Percentiles rank a stretch among this genome's conserved stretches.
Evolutionary conservation across 352 stramenopile species (phyloP).

Genomic region (Globisporangium spinosum): DNA sequence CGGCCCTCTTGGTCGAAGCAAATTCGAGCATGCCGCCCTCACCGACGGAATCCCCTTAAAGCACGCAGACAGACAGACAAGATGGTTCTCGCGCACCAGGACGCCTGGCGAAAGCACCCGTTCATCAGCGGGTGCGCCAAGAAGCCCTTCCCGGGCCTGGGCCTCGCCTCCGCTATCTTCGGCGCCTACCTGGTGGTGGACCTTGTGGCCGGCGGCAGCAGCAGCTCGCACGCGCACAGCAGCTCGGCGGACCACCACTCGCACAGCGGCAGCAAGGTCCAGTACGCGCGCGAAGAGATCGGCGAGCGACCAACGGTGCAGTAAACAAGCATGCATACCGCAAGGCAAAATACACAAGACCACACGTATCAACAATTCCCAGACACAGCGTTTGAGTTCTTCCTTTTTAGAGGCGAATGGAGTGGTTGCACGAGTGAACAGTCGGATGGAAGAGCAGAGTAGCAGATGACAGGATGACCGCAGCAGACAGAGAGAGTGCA

Average conservation of each 20-base stretch:
- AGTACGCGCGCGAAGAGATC: constrained; percentile 54
- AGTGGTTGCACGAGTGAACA: neutral
- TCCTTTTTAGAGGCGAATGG: neutral
- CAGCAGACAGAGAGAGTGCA: neutral
- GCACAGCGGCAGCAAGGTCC: constrained; percentile 44
- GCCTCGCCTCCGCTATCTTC: constrained; percentile 75
- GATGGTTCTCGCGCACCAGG: constrained; percentile 86
- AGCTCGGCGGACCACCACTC: constrained; percentile 22
- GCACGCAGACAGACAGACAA: neutral
- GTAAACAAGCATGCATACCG: constrained; percentile 15
- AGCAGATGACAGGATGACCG: too few relatives aligned
- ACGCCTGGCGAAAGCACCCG: constrained; percentile 86
- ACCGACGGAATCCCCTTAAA: constrained; percentile 18
- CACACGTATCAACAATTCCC: neutral
- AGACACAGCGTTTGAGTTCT: neutral
- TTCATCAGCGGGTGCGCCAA: constrained; percentile 81
- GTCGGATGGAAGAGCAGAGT: neutral
- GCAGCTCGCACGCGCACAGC: constrained; percentile 28
- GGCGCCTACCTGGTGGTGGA: constrained; percentile 75
- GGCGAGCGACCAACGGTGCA: constrained; percentile 55
- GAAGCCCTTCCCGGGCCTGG: constrained; percentile 83
- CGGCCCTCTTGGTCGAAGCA: neutral
- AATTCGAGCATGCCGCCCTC: neutral
- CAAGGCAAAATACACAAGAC: neutral
- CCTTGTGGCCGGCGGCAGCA: constrained; percentile 42